Conservation (phyloP, 1,284 basidiomycete genomes). For the Ustilago bromivora region DNA sequence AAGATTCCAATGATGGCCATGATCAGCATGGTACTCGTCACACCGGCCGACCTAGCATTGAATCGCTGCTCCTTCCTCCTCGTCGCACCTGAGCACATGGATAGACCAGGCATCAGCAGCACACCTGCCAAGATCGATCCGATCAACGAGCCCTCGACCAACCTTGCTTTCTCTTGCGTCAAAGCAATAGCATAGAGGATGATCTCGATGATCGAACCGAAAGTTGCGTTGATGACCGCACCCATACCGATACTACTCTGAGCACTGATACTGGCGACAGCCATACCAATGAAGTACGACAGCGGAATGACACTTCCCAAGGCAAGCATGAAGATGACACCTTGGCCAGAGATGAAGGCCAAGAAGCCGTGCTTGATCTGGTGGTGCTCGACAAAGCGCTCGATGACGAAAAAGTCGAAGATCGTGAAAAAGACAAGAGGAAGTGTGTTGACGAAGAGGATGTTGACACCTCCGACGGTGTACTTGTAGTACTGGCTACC, state of each 20-base stretch:
- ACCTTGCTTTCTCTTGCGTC: constrained; percentile 86
- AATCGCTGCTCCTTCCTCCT: constrained; percentile 95
- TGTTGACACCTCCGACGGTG: constrained; percentile 98
- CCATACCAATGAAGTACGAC: constrained; percentile 99
- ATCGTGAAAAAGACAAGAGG: constrained; percentile 96
- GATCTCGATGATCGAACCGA: constrained; percentile 97
- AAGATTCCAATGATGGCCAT: constrained; percentile 99
- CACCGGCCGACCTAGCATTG: constrained; percentile 97
- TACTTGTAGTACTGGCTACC: constrained; percentile 98
- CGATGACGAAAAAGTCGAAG: constrained; percentile 87
- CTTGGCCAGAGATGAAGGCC: constrained; percentile 79
- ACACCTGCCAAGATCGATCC: constrained; percentile 94
- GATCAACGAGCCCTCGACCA: constrained; percentile 97
- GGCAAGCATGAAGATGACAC: constrained; percentile 85
- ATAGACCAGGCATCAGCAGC: constrained; percentile 93
- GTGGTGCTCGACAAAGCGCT: constrained; percentile 78
- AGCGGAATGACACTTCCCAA: constrained; percentile 94
- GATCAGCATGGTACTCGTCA: constrained; percentile 99
- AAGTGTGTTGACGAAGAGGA: constrained; percentile 95
- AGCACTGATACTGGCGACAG: constrained; percentile 96
- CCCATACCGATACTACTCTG: constrained; percentile 99
- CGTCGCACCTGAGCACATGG: constrained; percentile 95
- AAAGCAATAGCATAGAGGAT: constrained; percentile 92
- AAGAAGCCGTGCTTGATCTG: constrained; percentile 75
- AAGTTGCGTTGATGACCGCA: constrained; percentile 98